phyloP scores from a whole-genome alignment of 2,329 filamentous ascomycete species.

The Fusarium chaquense region DNA sequence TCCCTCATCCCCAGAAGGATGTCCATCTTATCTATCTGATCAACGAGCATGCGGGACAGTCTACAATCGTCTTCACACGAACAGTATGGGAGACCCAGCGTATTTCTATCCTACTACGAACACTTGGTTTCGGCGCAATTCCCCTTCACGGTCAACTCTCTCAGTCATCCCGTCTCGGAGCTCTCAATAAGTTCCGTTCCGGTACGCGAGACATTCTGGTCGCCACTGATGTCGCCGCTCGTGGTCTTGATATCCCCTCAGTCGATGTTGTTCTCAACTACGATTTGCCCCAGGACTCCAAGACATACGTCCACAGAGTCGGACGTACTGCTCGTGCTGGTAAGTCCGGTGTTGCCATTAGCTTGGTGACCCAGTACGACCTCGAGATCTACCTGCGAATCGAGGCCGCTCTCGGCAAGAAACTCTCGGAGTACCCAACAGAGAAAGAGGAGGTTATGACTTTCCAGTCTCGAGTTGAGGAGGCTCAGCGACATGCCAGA shows the following conservation, averaged over 20 bases:
- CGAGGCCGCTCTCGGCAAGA: slow-evolving; percentile 83
- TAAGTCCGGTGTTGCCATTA: slow-evolving; percentile 84
- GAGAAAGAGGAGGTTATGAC: slow-evolving; percentile 89
- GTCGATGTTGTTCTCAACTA: slow-evolving; percentile 90
- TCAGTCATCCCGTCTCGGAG: slow-evolving; percentile 86
- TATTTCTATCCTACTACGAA: slow-evolving; percentile 82
- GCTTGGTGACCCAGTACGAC: slow-evolving; percentile 88
- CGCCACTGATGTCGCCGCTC: slow-evolving; percentile 92
- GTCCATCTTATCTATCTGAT: slow-evolving; percentile 87
- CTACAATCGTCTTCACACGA: slow-evolving; percentile 88
- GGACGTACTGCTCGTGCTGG: slow-evolving; percentile 90
- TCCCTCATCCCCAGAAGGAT: slow-evolving; percentile 89
- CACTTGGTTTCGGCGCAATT: slow-evolving; percentile 89
- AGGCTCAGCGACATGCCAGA: slow-evolving; percentile 84
- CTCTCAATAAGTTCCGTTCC: slow-evolving; percentile 89
- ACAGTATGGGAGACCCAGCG: slow-evolving; percentile 94
- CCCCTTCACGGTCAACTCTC: slow-evolving; percentile 93
- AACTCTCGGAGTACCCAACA: slow-evolving; percentile 75
- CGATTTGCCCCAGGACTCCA: slow-evolving; percentile 84
- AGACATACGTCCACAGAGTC: slow-evolving; percentile 92
- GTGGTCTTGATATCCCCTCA: slow-evolving; percentile 92
- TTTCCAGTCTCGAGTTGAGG: slow-evolving; percentile 80
- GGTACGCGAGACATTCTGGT: slow-evolving; percentile 87
- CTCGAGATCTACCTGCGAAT: slow-evolving; percentile 84
- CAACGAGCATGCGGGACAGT: slow-evolving; percentile 88